phyloP scores from a whole-genome alignment of 345 rosid genomes.

The Populus pruinosa region DNA sequence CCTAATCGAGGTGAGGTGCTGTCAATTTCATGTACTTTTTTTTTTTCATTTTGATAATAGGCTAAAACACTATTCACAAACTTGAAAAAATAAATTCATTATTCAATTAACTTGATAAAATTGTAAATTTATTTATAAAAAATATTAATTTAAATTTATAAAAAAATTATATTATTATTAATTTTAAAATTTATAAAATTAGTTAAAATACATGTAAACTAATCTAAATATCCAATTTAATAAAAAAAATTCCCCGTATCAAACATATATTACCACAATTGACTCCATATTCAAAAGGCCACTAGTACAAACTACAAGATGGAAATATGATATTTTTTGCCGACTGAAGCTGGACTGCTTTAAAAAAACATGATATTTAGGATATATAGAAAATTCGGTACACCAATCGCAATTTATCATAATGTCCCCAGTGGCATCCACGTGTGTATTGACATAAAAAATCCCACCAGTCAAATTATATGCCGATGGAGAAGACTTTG shows the following conservation, averaged over 20 bases:
- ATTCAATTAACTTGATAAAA: no score
- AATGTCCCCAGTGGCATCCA: not conserved
- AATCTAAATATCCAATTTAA: no score
- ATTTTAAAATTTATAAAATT: no score
- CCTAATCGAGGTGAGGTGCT: not conserved
- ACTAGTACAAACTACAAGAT: no score
- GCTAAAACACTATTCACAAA: not conserved
- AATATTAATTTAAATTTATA: no score
- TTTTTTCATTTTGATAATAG: not conserved
- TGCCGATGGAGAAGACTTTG: not conserved
- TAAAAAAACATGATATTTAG: not conserved
- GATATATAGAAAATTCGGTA: not conserved
- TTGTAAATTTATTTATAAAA: no score
- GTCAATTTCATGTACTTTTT: not conserved
- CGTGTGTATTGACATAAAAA: not conserved
- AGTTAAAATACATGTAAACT: no score
- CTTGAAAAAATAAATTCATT: not conserved
- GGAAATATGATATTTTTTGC: no score
- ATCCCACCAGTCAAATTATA: not conserved
- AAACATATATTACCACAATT: not conserved
- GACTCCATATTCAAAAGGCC: not conserved
- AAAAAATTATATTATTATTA: accelerated
- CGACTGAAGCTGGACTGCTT: not conserved
- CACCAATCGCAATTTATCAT: not conserved
- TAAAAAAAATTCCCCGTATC: not conserved